Base-by-base conservation (phyloP, 1,284 basidiomycete genomes). In the Leccinum pachyderme region DNA sequence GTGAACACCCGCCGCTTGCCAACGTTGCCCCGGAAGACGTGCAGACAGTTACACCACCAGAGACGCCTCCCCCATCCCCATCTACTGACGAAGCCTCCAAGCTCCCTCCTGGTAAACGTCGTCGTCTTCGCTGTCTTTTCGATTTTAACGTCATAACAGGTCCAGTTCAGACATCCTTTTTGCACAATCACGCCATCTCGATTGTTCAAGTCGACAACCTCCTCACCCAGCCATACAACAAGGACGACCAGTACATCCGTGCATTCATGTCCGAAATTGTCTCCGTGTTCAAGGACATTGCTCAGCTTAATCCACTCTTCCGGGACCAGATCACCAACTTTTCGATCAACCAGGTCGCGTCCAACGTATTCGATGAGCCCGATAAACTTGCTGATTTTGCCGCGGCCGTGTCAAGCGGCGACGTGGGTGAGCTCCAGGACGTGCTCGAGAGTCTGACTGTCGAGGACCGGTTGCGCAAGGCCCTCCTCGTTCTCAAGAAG, bases 371-470 rank as follows among this genome's bases (percentile, higher is more conserved):
- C 66, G 96, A 98, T 68, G 95, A 98, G 69, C 96, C 96, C 1
- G 96, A 98, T 74, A 97, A 96, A 72, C 86, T 99, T 29, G 97
- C 96, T 3, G 96, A 99, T 70, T 98, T 99, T 68, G 95, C 96
- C 0, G 97, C 96, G 0, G 96, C 96, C 0, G 95, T 99, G 0
- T 95, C 91, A 0, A 91, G 90, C 0, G 94, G 95, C 46, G 93
- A 96, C 61, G 89, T 95, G 13, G 77, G 83, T 58, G 96, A 98
- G 70, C 80, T 98, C 37, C 97, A 99, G 73, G 92, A 93, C 56
- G 95, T 99, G 0, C 80, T 99, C 31, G 95, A 98, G 73, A 87
- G 87, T 57, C 81, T 93, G 22, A 82, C 84, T 11, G 86, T 99
- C 39, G 91, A 95, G 58, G 95, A 98, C 60, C 81, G 97, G 12